Conservation (phyloP, 148 eudicot species). For the Pouteria glomerata region DNA sequence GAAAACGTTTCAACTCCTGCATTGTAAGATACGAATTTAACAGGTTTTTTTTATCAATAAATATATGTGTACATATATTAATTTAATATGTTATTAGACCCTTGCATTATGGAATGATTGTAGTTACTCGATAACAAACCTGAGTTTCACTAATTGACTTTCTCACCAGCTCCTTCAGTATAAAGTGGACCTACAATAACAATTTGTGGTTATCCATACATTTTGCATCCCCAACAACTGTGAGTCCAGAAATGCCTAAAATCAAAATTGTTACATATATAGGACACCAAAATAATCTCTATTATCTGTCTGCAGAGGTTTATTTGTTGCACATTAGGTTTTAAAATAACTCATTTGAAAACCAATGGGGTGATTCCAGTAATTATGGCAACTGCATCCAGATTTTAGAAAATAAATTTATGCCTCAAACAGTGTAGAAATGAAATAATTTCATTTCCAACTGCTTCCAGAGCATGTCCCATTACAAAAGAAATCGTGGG, state of each 20-base stretch:
- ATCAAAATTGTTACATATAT: background rate
- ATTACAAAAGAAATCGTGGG: background rate
- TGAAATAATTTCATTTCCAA: background rate
- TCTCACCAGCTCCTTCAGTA: constrained; percentile 69
- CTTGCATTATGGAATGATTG: background rate
- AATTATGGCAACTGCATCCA: background rate
- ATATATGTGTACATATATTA: no score
- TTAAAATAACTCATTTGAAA: background rate
- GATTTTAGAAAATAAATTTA: background rate
- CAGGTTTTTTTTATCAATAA: no score
- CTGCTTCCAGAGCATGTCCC: background rate
- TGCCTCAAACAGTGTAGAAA: background rate
- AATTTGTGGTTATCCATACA: background rate
- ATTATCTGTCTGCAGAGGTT: background rate
- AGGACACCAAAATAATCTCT: background rate
- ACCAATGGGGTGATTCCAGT: background rate
- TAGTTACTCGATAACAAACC: constrained; percentile 25
- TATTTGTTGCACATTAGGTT: background rate
- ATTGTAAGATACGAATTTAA: background rate
- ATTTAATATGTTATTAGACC: background rate
- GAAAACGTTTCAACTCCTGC: constrained; percentile 71
- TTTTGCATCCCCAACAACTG: background rate
- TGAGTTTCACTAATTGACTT: constrained; percentile 67
- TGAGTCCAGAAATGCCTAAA: background rate
- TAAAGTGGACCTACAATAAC: constrained; percentile 50